Evolutionary conservation across 345 rosid species (phyloP).

Genomic region (Hibiscus trionum): DNA sequence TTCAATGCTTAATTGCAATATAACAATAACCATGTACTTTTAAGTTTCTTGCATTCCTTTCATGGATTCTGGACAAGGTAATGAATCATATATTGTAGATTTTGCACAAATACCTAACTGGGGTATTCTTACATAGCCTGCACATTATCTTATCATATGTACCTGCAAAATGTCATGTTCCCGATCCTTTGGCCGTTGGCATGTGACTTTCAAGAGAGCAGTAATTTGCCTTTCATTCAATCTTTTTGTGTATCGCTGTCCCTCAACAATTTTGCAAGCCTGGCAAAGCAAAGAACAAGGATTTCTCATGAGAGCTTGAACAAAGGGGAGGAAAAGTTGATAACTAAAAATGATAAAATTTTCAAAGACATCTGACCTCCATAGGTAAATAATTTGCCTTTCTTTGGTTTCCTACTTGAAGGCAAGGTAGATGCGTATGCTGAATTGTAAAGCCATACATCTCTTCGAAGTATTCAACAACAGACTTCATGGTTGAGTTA

Average conservation of each 20-base stretch:
- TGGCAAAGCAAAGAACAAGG: constrained; percentile 16
- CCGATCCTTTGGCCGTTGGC: constrained; percentile 93
- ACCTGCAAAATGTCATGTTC: constrained; percentile 84
- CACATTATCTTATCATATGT: not conserved
- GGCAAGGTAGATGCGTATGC: constrained; percentile 92
- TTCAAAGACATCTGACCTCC: constrained; percentile 50
- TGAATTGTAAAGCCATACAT: constrained; percentile 95
- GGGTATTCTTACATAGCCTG: not conserved
- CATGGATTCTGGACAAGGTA: not conserved
- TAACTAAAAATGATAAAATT: not conserved
- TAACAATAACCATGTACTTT: not conserved
- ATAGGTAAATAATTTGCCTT: constrained; percentile 98
- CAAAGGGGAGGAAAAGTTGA: not conserved
- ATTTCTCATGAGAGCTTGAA: constrained; percentile 3
- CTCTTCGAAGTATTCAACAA: constrained; percentile 94
- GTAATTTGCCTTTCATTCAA: constrained; percentile 95
- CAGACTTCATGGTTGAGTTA: constrained; percentile 85
- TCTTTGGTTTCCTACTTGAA: constrained; percentile 97
- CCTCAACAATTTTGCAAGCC: constrained; percentile 99
- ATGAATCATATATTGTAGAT: not conserved
- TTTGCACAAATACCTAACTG: not conserved
- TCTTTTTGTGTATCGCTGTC: constrained; percentile 88
- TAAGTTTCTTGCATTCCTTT: not conserved
- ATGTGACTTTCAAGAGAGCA: constrained; percentile 80
- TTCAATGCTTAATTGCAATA: not conserved